A percentile compares a stretch with the other conserved stretches of the same genome.
Evolutionary conservation across 352 stramenopile genomes (phyloP).

Genomic region (Globisporangium viniferum): DNA sequence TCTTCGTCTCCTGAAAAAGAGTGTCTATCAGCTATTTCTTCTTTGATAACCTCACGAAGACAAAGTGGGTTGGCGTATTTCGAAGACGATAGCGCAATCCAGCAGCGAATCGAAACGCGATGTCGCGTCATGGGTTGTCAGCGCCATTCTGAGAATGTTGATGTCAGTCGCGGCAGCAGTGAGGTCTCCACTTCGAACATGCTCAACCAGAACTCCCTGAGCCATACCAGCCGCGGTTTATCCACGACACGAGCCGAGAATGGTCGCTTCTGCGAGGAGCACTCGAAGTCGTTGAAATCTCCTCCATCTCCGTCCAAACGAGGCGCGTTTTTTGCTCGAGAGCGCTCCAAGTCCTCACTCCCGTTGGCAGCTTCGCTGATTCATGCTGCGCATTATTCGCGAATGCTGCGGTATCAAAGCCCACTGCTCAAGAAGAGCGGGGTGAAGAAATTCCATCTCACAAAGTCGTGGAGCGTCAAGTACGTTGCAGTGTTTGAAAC

Average conservation of each 20-base stretch:
- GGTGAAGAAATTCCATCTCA: slow-evolving; percentile 51
- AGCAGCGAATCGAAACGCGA: slow-evolving; percentile 38
- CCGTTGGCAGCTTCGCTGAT: slow-evolving; percentile 24
- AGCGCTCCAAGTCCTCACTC: slow-evolving; percentile 23
- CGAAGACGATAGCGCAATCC: slow-evolving; percentile 33
- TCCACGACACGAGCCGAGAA: slow-evolving; percentile 8
- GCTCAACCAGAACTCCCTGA: slow-evolving; percentile 15
- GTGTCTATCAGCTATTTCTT: background rate
- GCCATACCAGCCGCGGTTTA: slow-evolving; percentile 1
- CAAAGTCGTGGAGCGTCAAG: slow-evolving; percentile 59
- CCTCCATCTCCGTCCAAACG: slow-evolving; percentile 33
- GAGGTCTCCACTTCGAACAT: slow-evolving; percentile 25
- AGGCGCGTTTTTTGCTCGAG: slow-evolving; percentile 20
- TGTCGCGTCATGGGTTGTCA: slow-evolving; percentile 55
- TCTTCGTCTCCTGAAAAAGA: slow-evolving; percentile 1
- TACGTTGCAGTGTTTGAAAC: slow-evolving; percentile 55
- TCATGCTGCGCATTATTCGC: slow-evolving; percentile 43
- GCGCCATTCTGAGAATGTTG: slow-evolving; percentile 6
- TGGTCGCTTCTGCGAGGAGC: slow-evolving; percentile 31
- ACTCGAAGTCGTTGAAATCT: slow-evolving; percentile 20
- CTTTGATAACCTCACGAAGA: slow-evolving; percentile 9
- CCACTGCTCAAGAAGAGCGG: slow-evolving; percentile 43
- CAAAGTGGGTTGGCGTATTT: slow-evolving; percentile 35
- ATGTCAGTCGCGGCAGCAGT: slow-evolving; percentile 18
- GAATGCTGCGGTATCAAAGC: slow-evolving; percentile 58